Evolutionary conservation across 148 eudicot species (phyloP).

Genomic region (Camellia sinensis): DNA sequence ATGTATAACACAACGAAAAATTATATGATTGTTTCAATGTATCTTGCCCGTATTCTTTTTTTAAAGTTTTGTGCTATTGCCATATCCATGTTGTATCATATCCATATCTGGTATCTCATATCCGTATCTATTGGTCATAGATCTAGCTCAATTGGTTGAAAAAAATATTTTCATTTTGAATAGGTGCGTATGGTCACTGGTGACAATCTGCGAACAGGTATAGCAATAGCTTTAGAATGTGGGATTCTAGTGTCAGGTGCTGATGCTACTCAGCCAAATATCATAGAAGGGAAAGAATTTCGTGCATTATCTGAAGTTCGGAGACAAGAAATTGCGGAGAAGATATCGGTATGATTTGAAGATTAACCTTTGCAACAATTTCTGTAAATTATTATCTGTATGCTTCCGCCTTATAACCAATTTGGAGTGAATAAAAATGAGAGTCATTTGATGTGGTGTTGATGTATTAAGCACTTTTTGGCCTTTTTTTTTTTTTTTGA

Average conservation of each 20-base stretch:
- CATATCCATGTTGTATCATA: no score
- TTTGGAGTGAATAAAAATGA: not conserved
- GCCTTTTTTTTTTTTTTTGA: no score
- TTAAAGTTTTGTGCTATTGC: no score
- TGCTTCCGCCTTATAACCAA: not conserved
- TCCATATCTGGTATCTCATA: no score
- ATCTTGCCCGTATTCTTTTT: no score
- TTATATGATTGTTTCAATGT: no score
- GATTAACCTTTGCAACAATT: not conserved
- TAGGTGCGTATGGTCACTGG: constrained; percentile 99
- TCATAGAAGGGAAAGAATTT: constrained; percentile 86
- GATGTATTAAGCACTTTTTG: no score
- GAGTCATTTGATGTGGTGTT: not conserved
- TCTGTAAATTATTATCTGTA: not conserved
- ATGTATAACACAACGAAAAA: no score
- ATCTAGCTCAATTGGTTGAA: not conserved
- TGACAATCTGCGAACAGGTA: constrained; percentile 93
- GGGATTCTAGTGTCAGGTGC: constrained; percentile 82
- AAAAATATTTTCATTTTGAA: not conserved
- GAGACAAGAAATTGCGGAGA: constrained; percentile 66
- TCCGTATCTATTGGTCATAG: no score
- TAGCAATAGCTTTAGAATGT: constrained; percentile 93
- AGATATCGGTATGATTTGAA: constrained; percentile 59
- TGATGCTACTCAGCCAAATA: constrained; percentile 68
- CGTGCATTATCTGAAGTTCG: constrained; percentile 56